These are phyloP conservation scores for Pythium phragmitis DNA, from an alignment of 352 stramenopile species.

Conservation along the genomic window DNA sequence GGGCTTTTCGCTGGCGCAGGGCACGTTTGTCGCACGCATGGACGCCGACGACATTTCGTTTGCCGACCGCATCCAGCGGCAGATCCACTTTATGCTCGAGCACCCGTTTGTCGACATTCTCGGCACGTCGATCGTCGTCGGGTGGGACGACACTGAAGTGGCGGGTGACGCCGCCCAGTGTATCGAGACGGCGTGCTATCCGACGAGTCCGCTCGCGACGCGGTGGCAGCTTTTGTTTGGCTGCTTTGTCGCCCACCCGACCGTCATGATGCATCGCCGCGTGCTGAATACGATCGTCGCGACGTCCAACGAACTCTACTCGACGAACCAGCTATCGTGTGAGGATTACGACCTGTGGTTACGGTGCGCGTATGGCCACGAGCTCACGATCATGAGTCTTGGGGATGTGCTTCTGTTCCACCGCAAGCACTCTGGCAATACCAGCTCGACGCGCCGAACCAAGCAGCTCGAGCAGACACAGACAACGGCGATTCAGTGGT, in stretches of 20 bases:
- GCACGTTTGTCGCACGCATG: constrained; percentile 76
- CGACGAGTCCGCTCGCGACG: constrained; percentile 54
- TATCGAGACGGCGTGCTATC: constrained; percentile 40
- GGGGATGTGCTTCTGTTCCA: constrained; percentile 58
- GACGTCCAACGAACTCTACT: constrained; percentile 36
- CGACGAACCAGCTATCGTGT: constrained; percentile 35
- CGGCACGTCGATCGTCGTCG: constrained; percentile 37
- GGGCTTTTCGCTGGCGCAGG: constrained; percentile 47
- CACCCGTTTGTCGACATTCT: constrained; percentile 42
- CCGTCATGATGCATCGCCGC: constrained; percentile 69
- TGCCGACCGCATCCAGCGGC: constrained; percentile 49
- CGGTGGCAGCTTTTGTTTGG: constrained; percentile 77
- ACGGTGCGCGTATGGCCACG: constrained; percentile 38
- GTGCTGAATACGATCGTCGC: constrained; percentile 36
- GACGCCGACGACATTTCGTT: constrained; percentile 81
- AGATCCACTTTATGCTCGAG: constrained; percentile 44
- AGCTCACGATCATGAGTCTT: constrained; percentile 47
- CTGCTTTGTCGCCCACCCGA: constrained; percentile 77
- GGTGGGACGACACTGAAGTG: constrained; percentile 26
- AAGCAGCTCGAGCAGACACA: constrained; percentile 49
- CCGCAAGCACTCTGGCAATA: constrained; percentile 33
- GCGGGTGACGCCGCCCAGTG: neutral
- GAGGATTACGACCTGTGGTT: constrained; percentile 89
- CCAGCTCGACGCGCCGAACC: constrained; percentile 21
- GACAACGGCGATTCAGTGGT: constrained; percentile 27